A percentile compares a stretch with the other conserved stretches of the same genome.
phyloP scores from a whole-genome alignment of 176 grass and related monocot species.

The Juncus effusus region DNA sequence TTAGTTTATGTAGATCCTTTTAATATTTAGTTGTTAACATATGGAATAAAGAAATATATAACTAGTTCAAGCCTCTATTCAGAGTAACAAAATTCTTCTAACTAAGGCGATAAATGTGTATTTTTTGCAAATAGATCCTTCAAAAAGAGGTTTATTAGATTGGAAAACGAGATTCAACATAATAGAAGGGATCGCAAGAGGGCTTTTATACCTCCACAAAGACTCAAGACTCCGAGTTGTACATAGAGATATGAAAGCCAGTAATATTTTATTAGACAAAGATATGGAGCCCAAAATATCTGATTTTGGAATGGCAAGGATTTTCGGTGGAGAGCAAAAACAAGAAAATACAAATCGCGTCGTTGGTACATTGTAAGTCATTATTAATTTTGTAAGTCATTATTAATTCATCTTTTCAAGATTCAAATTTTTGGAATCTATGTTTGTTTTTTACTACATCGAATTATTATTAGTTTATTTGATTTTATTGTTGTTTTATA shows the following conservation, averaged over 20 bases:
- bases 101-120: too few species aligned
- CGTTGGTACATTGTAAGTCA: constrained; percentile 55
- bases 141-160: constrained; percentile 24
- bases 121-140: constrained; percentile 21
- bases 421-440: too few species aligned
- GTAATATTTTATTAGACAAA: constrained; percentile 50
- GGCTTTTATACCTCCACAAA: constrained; percentile 38
- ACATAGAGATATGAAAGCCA: constrained; percentile 61
- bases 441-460: too few species aligned
- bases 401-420: too few species aligned
- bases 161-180: constrained; percentile 47
- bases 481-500: background rate
- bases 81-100: too few species aligned
- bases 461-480: background rate
- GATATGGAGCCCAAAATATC: constrained; percentile 57
- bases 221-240: constrained; percentile 55
- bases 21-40: too few species aligned
- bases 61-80: too few species aligned
- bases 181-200: constrained; percentile 41
- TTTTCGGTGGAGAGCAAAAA: constrained; percentile 53
- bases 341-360: constrained; percentile 47
- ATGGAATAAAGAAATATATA: too few species aligned
- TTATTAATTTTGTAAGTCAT: constrained; percentile 28
- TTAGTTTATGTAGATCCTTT: background rate
- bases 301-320: constrained; percentile 63